Percentiles rank a stretch among this genome's conserved stretches.
phyloP scores from a whole-genome alignment of 129 eudicot species.

The Saussurea involucrata region DNA sequence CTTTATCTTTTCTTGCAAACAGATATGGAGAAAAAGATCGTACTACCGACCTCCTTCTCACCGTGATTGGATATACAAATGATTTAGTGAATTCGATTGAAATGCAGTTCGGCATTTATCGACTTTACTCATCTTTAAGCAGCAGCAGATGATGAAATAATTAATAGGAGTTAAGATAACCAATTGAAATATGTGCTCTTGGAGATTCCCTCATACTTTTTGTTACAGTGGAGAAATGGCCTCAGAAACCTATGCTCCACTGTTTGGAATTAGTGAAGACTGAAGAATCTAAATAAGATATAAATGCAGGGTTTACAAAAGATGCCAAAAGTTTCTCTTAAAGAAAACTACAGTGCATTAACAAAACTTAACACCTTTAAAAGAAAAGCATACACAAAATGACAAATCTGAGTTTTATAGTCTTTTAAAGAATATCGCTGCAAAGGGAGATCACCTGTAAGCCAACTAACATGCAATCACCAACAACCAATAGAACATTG shows the following conservation, averaged over 20 bases:
- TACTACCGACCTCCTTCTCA: neutral
- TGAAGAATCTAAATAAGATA: neutral
- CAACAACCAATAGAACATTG: slow-evolving; percentile 80
- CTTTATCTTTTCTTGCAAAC: neutral
- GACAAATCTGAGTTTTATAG: slow-evolving; percentile 13
- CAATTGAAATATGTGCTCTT: neutral
- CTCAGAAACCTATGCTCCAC: slow-evolving; percentile 13
- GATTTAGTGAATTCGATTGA: slow-evolving; percentile 5
- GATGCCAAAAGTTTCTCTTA: slow-evolving; percentile 7
- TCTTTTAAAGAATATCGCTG: neutral
- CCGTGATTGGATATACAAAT: neutral
- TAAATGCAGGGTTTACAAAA: slow-evolving; percentile 8
- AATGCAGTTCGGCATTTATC: neutral
- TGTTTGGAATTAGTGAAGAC: neutral
- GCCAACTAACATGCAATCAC: slow-evolving; percentile 94
- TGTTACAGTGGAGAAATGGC: neutral
- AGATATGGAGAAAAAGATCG: neutral
- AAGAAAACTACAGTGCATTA: neutral
- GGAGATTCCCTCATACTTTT: neutral
- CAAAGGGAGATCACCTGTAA: slow-evolving; percentile 51
- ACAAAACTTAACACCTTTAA: neutral
- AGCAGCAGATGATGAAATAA: neutral
- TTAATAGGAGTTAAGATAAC: neutral
- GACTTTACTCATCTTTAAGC: neutral
- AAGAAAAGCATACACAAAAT: slow-evolving; percentile 1